Evolutionary conservation across 352 stramenopile genomes (phyloP).

Genomic region (Pythium sukuiense): DNA sequence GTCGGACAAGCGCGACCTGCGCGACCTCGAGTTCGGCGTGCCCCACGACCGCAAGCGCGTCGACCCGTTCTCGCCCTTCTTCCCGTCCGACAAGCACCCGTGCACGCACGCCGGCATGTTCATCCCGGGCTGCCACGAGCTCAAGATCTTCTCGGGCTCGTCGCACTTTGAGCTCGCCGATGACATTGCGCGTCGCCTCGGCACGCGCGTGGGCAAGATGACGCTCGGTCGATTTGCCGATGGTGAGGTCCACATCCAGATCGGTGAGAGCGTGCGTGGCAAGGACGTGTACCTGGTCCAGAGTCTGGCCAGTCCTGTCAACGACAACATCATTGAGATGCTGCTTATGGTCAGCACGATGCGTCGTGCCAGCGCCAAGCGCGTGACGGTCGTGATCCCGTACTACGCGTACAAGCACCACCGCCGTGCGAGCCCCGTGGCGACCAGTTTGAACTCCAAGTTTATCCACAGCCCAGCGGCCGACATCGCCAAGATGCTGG

Average conservation of each 20-base stretch:
- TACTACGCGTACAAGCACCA: conserved; percentile 95
- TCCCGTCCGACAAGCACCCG: conserved; percentile 89
- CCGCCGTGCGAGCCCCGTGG: conserved; percentile 79
- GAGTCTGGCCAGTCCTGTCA: conserved; percentile 90
- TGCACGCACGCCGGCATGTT: conserved; percentile 92
- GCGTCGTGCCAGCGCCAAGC: conserved; percentile 91
- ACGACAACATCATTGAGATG: conserved; percentile 95
- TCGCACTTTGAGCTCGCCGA: conserved; percentile 90
- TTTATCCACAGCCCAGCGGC: conserved; percentile 89
- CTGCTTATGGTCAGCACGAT: conserved; percentile 94
- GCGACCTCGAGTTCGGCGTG: conserved; percentile 85
- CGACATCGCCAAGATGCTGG: conserved; percentile 92
- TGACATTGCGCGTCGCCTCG: conserved; percentile 86
- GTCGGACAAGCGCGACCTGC: conserved; percentile 73
- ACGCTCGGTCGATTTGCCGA: conserved; percentile 91
- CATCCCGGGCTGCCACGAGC: conserved; percentile 90
- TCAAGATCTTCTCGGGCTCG: conserved; percentile 93
- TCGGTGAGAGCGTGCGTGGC: conserved; percentile 91
- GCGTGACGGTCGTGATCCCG: conserved; percentile 93
- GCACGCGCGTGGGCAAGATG: conserved; percentile 86
- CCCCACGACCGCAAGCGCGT: conserved; percentile 87
- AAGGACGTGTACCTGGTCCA: conserved; percentile 96
- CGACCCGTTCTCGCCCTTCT: conserved; percentile 88
- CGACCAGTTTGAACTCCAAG: conserved; percentile 90
- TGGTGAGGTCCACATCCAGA: conserved; percentile 91